Conservation (phyloP, 768 basidiomycete genomes). For the Leccinum truebloodii region DNA sequence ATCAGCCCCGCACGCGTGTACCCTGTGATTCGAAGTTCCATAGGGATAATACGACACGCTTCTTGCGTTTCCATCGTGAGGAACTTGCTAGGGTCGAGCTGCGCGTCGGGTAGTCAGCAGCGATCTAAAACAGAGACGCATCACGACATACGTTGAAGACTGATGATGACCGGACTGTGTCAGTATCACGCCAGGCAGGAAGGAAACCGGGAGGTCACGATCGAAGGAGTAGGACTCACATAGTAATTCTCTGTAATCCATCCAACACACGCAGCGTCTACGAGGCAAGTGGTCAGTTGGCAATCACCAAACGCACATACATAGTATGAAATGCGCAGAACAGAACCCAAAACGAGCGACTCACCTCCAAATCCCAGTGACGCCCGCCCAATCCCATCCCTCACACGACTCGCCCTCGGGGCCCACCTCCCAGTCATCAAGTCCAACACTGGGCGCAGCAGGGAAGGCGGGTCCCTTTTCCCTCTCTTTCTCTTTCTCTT, state of each 20-base stretch:
- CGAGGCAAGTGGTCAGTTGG: neutral
- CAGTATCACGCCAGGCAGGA: neutral
- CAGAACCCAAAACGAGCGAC: conserved; percentile 15
- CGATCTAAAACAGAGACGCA: neutral
- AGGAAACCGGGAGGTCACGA: conserved; percentile 5
- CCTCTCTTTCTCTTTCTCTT: neutral
- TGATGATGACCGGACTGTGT: neutral
- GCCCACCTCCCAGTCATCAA: conserved; percentile 26
- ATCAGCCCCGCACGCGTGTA: too few relatives aligned
- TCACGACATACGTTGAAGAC: conserved; percentile 26
- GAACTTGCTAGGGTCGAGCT: conserved; percentile 34
- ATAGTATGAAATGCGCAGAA: too few relatives aligned
- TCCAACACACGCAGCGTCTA: conserved; percentile 59
- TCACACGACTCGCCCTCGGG: conserved; percentile 27
- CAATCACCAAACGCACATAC: too few relatives aligned
- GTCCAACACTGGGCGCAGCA: neutral
- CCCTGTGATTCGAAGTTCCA: too few relatives aligned
- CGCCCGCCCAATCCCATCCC: conserved; percentile 65
- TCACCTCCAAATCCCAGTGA: conserved; percentile 54
- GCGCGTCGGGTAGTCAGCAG: neutral
- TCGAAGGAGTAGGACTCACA: too few relatives aligned
- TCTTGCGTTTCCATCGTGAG: too few relatives aligned
- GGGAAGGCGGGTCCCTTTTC: neutral
- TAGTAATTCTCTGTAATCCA: too few relatives aligned
- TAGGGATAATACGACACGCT: too few relatives aligned